phyloP scores from a whole-genome alignment of 768 basidiomycete species.

The Strobilomyces confusus region DNA sequence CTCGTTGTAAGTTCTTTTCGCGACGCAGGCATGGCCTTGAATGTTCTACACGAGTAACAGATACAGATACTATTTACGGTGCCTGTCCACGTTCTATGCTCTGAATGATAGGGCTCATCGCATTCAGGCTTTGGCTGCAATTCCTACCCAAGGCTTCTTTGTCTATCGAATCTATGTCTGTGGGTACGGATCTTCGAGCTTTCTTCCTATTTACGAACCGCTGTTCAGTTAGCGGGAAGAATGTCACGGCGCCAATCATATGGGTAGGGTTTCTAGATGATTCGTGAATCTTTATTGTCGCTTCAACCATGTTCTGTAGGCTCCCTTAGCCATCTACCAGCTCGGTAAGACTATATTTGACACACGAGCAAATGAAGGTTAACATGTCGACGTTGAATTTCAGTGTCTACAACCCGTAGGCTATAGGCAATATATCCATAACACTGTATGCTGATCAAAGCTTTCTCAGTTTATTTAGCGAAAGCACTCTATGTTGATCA shows the following conservation, averaged over 20 bases:
- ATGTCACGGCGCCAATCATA: neutral
- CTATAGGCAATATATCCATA: neutral
- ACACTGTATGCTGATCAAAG: neutral
- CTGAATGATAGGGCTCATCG: neutral
- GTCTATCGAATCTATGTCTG: constrained; percentile 1
- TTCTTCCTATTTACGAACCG: neutral
- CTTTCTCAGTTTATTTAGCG: constrained; percentile 1
- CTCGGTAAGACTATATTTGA: constrained; percentile 1
- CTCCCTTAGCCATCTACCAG: constrained; percentile 1
- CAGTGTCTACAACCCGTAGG: constrained; percentile 5
- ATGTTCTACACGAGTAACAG: neutral
- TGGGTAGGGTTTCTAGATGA: neutral
- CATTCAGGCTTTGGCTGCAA: neutral
- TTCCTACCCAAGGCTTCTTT: neutral
- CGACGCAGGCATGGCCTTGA: neutral
- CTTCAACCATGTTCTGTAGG: neutral
- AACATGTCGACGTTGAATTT: neutral
- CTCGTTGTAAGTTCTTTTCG: constrained; percentile 6
- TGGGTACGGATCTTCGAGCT: neutral
- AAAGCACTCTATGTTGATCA: neutral
- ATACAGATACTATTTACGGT: constrained; percentile 4
- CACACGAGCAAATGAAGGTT: neutral
- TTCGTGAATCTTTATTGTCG: neutral
- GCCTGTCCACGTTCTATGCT: neutral
- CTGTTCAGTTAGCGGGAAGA: neutral